Evolutionary conservation across 2,329 filamentous ascomycete genomes (phyloP), one percentile per base, ranked within the genome.

Genomic region (Curvularia sp.): DNA sequence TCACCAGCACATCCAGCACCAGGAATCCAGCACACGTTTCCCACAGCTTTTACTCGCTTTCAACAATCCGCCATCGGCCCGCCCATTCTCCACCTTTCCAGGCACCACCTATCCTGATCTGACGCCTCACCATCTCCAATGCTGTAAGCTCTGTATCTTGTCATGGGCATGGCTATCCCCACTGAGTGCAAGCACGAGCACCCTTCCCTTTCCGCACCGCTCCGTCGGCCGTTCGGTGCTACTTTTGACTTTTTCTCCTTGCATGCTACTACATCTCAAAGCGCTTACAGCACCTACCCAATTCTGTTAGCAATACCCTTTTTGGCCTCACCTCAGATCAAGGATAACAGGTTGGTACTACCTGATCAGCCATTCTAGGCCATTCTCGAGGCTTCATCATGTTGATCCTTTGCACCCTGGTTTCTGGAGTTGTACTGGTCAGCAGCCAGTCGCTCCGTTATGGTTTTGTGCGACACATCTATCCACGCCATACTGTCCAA

Each of bases 391-490:
- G 57, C 61, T 33, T 54, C 58, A 35, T 4, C 10, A 31, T 2
- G 13, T 64, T 66, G 28, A 53, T 60, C 31, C 39, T 65, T 35
- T 59, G 69, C 56, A 62, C 10, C 9, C 9, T 30, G 28, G 5
- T 30, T 8, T 5, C 4, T 5, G 28, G 28, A 30, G 1, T 30
- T 13, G 31, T 9, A 38, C 44, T 57, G 1, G 41, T 68, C 20
- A 8, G 62, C 3, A 51, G 63, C 22, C 50, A 53, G n/a, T 44
- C 68, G 15, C 42, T 69, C 8, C 63, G 66, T 38, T 72, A 72
- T 46, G 65, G 57, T 2, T 69, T 68, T n/a, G 41, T 70, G 18
- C 44, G 58, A 49, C 61, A 67, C 58, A 73, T 66, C 38, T 74
- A 62, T 64, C 51, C 30, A 33, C 63, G 53, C 30, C 33, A 38